Conservation (phyloP, 2,329 filamentous ascomycete species). For the Zymoseptoria pseudotritici region DNA sequence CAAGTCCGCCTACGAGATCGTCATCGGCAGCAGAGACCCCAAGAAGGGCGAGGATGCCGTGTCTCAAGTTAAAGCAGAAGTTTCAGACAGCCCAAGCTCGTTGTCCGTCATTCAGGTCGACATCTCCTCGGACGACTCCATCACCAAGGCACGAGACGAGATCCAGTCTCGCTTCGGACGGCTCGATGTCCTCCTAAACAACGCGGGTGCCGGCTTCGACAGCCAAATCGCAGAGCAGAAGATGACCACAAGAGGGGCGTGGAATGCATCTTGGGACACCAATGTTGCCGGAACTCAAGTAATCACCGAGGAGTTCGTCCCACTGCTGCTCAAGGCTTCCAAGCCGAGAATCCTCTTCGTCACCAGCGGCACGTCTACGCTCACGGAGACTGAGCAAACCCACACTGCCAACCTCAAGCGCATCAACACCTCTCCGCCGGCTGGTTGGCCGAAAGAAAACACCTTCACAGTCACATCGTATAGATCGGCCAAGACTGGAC, state of each 20-base stretch:
- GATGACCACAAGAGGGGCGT: slow-evolving; percentile 31
- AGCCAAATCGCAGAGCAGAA: slow-evolving; percentile 22
- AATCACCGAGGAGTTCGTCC: slow-evolving; percentile 30
- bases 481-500: slow-evolving; percentile 37
- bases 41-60: slow-evolving; percentile 47
- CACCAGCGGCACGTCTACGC: slow-evolving; percentile 36
- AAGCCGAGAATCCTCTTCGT: slow-evolving; percentile 34
- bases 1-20: slow-evolving; percentile 44
- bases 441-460: slow-evolving; percentile 43
- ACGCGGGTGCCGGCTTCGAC: slow-evolving; percentile 47
- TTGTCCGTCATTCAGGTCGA: slow-evolving; percentile 47
- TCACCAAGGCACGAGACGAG: slow-evolving; percentile 39
- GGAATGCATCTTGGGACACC: slow-evolving; percentile 31
- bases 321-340: slow-evolving; percentile 32
- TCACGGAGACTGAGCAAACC: slow-evolving; percentile 30
- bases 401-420: slow-evolving; percentile 21
- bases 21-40: slow-evolving; percentile 48
- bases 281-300: slow-evolving; percentile 36
- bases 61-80: slow-evolving; percentile 34
- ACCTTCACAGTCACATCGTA: slow-evolving; percentile 30
- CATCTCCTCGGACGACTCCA: slow-evolving; percentile 46
- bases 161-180: slow-evolving; percentile 38
- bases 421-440: slow-evolving; percentile 21
- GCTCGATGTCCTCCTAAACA: slow-evolving; percentile 51
- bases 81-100: slow-evolving; percentile 35